phyloP scores from a whole-genome alignment of 2,329 filamentous ascomycete species.

The Byssoonygena ceratinophila region DNA sequence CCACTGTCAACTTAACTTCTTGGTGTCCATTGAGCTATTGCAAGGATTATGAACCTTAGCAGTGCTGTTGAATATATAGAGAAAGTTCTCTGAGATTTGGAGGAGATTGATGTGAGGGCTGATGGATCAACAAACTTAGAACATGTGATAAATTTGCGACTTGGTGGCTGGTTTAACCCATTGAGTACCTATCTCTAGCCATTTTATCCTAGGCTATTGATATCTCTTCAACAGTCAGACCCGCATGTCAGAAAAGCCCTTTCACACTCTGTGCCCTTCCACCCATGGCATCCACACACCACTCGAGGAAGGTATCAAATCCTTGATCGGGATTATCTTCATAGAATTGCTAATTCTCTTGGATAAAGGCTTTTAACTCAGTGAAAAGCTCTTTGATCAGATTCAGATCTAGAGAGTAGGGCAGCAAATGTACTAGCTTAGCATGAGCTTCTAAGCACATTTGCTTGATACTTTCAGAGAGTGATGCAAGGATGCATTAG shows the following conservation, averaged over 20 bases:
- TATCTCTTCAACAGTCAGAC: conserved; percentile 11
- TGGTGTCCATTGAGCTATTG: conserved; percentile 22
- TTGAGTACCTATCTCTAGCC: not conserved
- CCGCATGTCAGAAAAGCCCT: conserved; percentile 21
- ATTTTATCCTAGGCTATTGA: not conserved
- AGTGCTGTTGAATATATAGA: conserved; percentile 9
- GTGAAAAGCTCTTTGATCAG: conserved; percentile 31
- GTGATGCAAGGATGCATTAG: conserved; percentile 16
- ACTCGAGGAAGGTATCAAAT: conserved; percentile 24
- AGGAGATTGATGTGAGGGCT: conserved; percentile 17
- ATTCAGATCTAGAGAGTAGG: conserved; percentile 20
- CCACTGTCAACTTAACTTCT: conserved; percentile 24
- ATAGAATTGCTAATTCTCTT: conserved; percentile 19
- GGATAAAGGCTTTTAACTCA: conserved; percentile 27
- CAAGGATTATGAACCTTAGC: conserved; percentile 22
- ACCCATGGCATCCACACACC: conserved; percentile 22
- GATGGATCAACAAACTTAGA: conserved; percentile 16
- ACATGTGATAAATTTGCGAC: conserved; percentile 8
- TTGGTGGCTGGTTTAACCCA: conserved; percentile 1
- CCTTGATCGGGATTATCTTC: conserved; percentile 18
- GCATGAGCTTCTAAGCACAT: conserved; percentile 15
- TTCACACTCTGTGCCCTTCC: conserved; percentile 17
- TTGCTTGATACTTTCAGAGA: conserved; percentile 9
- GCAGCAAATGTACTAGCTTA: conserved; percentile 11
- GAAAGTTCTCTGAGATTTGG: conserved; percentile 7